A percentile compares a stretch with the other conserved stretches of the same genome.
These are phyloP conservation scores for Lactarius akahatsu DNA, from an alignment of 768 basidiomycete genomes.

Conservation along the genomic window DNA sequence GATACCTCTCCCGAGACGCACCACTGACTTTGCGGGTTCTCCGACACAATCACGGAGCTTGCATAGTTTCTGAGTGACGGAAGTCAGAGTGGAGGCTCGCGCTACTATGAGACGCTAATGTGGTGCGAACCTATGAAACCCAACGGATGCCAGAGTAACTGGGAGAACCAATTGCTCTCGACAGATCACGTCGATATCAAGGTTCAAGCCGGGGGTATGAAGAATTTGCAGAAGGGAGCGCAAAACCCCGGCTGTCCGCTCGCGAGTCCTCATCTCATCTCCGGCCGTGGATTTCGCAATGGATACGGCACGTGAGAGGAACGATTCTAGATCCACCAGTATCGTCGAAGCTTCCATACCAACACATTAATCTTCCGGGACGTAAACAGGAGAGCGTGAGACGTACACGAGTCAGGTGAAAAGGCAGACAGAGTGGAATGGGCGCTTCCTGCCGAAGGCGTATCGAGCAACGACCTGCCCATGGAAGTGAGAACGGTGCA, in stretches of 20 bases:
- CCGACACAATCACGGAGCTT: slow-evolving; percentile 44
- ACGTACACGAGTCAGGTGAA: slow-evolving; percentile 33
- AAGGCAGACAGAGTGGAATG: slow-evolving; percentile 10
- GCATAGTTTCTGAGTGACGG: slow-evolving; percentile 39
- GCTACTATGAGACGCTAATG: not conserved
- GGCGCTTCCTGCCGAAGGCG: not conserved
- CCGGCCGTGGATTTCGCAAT: slow-evolving; percentile 15
- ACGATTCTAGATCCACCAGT: slow-evolving; percentile 34
- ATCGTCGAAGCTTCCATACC: slow-evolving; percentile 35
- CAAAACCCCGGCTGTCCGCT: slow-evolving; percentile 51
- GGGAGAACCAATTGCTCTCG: slow-evolving; percentile 52
- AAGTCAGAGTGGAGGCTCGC: slow-evolving; percentile 1
- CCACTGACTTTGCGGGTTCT: slow-evolving; percentile 54
- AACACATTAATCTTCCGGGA: not conserved
- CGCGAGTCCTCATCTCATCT: slow-evolving; percentile 35
- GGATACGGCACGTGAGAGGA: slow-evolving; percentile 29
- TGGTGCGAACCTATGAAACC: slow-evolving; percentile 49
- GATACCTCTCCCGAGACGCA: slow-evolving; percentile 69
- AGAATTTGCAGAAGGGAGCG: slow-evolving; percentile 61
- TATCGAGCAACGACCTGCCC: slow-evolving; percentile 15
- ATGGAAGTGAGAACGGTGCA: slow-evolving; percentile 2
- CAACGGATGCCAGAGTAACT: slow-evolving; percentile 42
- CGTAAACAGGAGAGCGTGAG: not conserved
- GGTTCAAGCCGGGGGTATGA: slow-evolving; percentile 67
- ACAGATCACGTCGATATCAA: slow-evolving; percentile 70